Evolutionary conservation across 495 filamentous ascomycete species (phyloP).

Genomic region (Penicillium lagena): DNA sequence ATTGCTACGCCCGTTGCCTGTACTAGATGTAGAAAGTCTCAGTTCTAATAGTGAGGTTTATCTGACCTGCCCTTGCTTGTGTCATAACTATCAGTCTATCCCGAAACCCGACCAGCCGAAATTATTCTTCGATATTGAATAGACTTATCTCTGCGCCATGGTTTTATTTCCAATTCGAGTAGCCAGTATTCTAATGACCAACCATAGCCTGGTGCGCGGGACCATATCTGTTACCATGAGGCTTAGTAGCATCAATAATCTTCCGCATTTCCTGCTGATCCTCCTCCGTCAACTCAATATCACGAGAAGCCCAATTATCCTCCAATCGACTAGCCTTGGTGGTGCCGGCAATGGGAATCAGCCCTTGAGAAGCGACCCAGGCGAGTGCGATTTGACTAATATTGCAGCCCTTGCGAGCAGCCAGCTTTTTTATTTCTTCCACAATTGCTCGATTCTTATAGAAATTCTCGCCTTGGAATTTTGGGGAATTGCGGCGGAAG

Average conservation of each 20-base stretch:
- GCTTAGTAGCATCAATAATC: slow-evolving; percentile 35
- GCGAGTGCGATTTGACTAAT: slow-evolving; percentile 38
- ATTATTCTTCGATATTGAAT: too few species aligned
- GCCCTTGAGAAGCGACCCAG: slow-evolving; percentile 40
- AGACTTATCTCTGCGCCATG: too few species aligned
- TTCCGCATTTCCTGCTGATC: slow-evolving; percentile 29
- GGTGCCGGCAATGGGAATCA: slow-evolving; percentile 43
- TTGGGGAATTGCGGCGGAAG: slow-evolving; percentile 32
- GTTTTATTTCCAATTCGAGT: too few species aligned
- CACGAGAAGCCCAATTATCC: slow-evolving; percentile 35
- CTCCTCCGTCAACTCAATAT: slow-evolving; percentile 28
- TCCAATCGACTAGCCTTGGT: slow-evolving; percentile 37
- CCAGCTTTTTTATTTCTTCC: slow-evolving; percentile 37
- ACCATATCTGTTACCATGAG: slow-evolving; percentile 26
- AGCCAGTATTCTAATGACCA: slow-evolving; percentile 18
- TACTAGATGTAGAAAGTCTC: too few species aligned
- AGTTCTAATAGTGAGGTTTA: too few species aligned
- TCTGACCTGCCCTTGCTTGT: too few species aligned
- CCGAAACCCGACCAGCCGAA: too few species aligned
- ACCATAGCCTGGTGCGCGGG: slow-evolving; percentile 31
- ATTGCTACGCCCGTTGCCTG: too few species aligned
- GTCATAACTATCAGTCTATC: too few species aligned
- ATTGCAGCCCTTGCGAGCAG: slow-evolving; percentile 28
- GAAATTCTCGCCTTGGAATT: slow-evolving; percentile 47
- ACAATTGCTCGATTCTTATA: slow-evolving; percentile 41